These are phyloP conservation scores for Stevia rebaudiana DNA, from an alignment of 140 eudicot genomes.

Conservation along the genomic window DNA sequence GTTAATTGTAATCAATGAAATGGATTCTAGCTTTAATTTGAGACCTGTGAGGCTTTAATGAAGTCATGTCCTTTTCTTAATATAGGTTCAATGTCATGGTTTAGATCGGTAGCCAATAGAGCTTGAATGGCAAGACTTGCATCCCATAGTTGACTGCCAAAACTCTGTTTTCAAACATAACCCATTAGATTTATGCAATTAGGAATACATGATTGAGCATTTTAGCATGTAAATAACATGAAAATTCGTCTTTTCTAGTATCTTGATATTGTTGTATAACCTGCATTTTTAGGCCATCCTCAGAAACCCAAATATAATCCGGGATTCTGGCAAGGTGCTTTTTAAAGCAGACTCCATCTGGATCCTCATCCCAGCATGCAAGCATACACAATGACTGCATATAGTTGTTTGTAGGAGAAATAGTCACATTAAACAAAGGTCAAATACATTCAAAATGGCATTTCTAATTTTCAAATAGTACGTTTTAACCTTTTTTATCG, in stretches of 20 bases:
- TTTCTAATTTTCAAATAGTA: neutral
- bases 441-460: neutral
- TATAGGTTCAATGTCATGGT: constrained; percentile 38
- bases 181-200: neutral
- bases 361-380: constrained; percentile 83
- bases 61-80: constrained; percentile 61
- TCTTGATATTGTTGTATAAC: constrained; percentile 18
- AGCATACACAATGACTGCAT: constrained; percentile 58
- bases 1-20: neutral
- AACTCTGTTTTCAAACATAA: constrained; percentile 37
- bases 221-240: neutral
- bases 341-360: constrained; percentile 62
- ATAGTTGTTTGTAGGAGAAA: constrained; percentile 2
- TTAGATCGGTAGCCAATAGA: constrained; percentile 42
- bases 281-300: constrained; percentile 96
- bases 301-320: constrained; percentile 73
- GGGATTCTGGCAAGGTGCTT: constrained; percentile 68
- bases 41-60: constrained; percentile 70
- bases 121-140: constrained; percentile 63
- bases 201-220: neutral
- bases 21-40: too few species aligned
- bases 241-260: too few species aligned
- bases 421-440: too few species aligned
- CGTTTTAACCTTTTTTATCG: too few species aligned
- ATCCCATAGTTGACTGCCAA: constrained; percentile 76